Evolutionary conservation across 768 basidiomycete genomes (phyloP), one percentile per base, ranked within the genome.

Genomic region (Glaciozyma martinii): DNA sequence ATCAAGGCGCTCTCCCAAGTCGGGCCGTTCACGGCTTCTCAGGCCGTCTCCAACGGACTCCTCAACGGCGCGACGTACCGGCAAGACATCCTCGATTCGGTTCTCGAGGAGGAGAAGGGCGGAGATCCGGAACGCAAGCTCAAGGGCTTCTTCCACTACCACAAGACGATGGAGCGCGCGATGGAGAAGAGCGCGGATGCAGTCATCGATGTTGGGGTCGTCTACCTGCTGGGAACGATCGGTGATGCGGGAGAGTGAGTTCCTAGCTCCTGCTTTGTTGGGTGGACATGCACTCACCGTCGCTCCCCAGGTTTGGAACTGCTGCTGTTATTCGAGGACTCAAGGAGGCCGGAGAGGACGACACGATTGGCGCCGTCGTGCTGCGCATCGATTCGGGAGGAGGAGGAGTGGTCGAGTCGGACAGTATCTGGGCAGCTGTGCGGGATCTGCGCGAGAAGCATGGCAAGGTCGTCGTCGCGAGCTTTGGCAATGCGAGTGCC

Each of bases 61-160:
- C 13, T 71, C 37, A 53, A 67, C 53, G 70, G 70, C 18, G 30
- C 54, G 16, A 59, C 60, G 29, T 71, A 71, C 60, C 32, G 70
- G 10, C 66, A 65, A 49, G 70, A 71, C 53, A 49, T 71, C 23
- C 37, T 71, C 29, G 65, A 70, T 43, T 47, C 57, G n/a, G 56
- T 70, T 19, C 25, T 61, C 12, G 29, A 46, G 27, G 49, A 59
- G 7, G 59, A 62, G 13, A 30, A 56, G 12, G 69, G 69, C 15
- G 66, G 69, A 3, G 56, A 59, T 27, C 21, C 44, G 9, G 67
- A 64, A 1, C 40, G 32, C 7, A 64, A 69, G 47, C 5, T 73
- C 19, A 67, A 67, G 64, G 73, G 73, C 21, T 73, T 74, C 56
- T 73, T 69, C 53, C 72, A 74, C 57, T 74, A 71, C 49, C n/a